phyloP scores from a whole-genome alignment of 2,329 filamentous ascomycete genomes.

The Neofusicoccum umdonicola region DNA sequence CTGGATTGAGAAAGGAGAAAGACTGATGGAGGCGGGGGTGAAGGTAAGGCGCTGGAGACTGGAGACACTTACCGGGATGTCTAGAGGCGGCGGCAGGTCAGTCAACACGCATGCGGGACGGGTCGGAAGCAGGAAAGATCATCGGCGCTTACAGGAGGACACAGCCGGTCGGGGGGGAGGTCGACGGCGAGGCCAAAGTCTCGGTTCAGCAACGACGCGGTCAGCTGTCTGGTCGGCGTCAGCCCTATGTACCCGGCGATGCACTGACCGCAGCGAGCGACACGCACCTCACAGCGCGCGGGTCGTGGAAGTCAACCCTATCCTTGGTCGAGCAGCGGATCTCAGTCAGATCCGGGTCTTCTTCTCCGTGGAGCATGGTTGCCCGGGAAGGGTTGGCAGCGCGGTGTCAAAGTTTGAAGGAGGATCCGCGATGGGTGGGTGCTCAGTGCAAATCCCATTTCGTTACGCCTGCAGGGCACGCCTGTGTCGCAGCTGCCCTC shows the following conservation, averaged over 20 bases:
- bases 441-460: conserved; percentile 14
- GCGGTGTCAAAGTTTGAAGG: conserved; percentile 15
- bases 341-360: conserved; percentile 13
- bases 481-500: background rate
- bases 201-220: conserved; percentile 70
- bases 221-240: conserved; percentile 55
- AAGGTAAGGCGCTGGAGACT: no score
- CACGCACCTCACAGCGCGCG: conserved; percentile 67
- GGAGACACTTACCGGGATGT: background rate
- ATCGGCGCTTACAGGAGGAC: conserved; percentile 65
- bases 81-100: conserved; percentile 32
- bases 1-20: background rate
- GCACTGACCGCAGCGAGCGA: background rate
- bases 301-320: conserved; percentile 77
- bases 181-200: conserved; percentile 73
- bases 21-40: background rate
- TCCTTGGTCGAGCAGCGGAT: conserved; percentile 39
- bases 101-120: background rate
- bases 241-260: conserved; percentile 8
- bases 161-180: conserved; percentile 75
- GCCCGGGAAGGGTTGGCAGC: background rate
- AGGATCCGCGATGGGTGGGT: conserved; percentile 15
- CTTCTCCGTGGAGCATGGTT: conserved; percentile 11
- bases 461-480: background rate
- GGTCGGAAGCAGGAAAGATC: background rate